phyloP scores from a whole-genome alignment of 129 eudicot genomes.

The Flaveria sonorensis region DNA sequence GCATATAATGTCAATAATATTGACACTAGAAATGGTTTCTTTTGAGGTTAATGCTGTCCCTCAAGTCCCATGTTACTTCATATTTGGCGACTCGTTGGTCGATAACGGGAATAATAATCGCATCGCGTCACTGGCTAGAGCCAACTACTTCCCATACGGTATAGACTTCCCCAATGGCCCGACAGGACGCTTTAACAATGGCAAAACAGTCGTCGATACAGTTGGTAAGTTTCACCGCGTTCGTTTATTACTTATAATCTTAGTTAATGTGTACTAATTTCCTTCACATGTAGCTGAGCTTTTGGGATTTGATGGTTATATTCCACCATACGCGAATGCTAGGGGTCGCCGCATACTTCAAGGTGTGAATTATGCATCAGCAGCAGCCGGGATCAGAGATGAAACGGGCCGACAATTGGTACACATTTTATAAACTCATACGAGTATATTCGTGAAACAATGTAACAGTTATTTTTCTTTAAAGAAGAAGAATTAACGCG shows the following conservation, averaged over 20 bases:
- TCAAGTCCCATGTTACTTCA: constrained; percentile 81
- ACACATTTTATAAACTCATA: constrained; percentile 1
- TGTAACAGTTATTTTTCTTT: neutral
- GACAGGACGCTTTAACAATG: constrained; percentile 73
- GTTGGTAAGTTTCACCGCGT: constrained; percentile 44
- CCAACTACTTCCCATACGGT: constrained; percentile 85
- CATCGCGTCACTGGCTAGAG: constrained; percentile 71
- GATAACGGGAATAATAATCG: constrained; percentile 80
- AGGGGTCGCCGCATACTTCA: constrained; percentile 54
- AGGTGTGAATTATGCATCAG: constrained; percentile 84
- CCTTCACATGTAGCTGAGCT: constrained; percentile 56
- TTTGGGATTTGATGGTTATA: constrained; percentile 60
- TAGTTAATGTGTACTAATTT: neutral
- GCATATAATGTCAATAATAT: constrained; percentile 17
- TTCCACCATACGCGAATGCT: constrained; percentile 60
- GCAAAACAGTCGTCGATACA: constrained; percentile 63
- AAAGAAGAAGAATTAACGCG: neutral
- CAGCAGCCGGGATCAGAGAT: constrained; percentile 77
- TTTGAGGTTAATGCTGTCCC: constrained; percentile 47
- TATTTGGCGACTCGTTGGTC: constrained; percentile 82
- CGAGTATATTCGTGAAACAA: neutral
- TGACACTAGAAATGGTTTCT: constrained; percentile 29
- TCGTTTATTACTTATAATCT: neutral
- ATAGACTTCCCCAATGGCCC: constrained; percentile 72
- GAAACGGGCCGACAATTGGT: constrained; percentile 89